These are phyloP conservation scores for Rhodosporidiobolus sp. DNA, from an alignment of 768 basidiomycete species.

Conservation along the genomic window DNA sequence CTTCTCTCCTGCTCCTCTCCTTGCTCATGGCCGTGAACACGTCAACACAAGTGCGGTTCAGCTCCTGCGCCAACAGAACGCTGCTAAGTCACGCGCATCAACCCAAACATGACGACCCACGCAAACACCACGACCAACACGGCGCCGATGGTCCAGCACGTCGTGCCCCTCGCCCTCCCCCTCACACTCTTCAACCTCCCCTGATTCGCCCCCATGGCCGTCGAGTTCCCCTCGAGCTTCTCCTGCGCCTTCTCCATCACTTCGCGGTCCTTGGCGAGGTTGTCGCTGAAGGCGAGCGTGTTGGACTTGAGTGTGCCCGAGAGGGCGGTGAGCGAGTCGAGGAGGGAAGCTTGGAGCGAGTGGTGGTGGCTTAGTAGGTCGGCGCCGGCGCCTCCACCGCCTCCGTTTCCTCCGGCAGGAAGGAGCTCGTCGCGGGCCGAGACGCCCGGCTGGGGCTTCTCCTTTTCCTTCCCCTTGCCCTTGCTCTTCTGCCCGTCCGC, in stretches of 20 bases:
- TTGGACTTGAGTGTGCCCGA: slow-evolving; percentile 81
- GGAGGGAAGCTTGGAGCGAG: slow-evolving; percentile 65
- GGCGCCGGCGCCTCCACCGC: not conserved
- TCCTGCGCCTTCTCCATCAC: slow-evolving; percentile 65
- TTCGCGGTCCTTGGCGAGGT: slow-evolving; percentile 69
- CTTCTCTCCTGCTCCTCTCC: too few species aligned
- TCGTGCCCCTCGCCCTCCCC: slow-evolving; percentile 66
- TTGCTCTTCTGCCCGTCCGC: not conserved
- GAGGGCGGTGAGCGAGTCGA: slow-evolving; percentile 75
- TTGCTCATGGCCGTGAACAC: too few species aligned
- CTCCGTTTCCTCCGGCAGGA: too few species aligned
- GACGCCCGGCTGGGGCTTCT: not conserved
- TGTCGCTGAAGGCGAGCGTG: slow-evolving; percentile 69
- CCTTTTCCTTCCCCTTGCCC: not conserved
- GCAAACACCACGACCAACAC: slow-evolving; percentile 65
- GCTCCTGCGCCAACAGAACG: not conserved
- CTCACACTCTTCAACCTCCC: slow-evolving; percentile 62
- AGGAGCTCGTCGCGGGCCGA: slow-evolving; percentile 8
- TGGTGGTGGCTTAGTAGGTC: slow-evolving; percentile 42
- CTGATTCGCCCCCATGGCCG: slow-evolving; percentile 65
- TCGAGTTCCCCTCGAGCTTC: slow-evolving; percentile 71
- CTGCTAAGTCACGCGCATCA: slow-evolving; percentile 53
- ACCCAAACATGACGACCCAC: slow-evolving; percentile 63
- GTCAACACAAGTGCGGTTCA: too few species aligned
- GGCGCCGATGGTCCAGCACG: slow-evolving; percentile 65